phyloP scores from a whole-genome alignment of 2,329 filamentous ascomycete species.

The Claviceps humidiphila region DNA sequence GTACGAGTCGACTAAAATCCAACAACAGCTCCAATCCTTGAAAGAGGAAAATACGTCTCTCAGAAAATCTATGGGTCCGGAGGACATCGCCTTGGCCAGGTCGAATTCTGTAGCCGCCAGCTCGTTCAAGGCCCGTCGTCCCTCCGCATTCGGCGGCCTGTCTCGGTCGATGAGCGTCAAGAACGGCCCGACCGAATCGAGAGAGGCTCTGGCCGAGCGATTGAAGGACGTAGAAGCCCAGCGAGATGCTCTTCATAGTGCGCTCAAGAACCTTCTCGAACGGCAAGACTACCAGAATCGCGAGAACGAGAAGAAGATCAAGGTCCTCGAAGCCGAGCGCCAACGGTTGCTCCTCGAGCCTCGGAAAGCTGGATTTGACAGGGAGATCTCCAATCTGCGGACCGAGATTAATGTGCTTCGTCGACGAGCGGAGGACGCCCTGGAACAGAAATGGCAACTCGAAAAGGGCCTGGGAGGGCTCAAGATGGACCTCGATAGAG shows the following conservation, averaged over 20 bases:
- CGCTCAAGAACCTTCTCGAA: constrained; percentile 72
- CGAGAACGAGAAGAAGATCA: constrained; percentile 71
- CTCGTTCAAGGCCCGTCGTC: constrained; percentile 26
- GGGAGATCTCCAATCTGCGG: constrained; percentile 65
- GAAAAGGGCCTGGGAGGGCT: constrained; percentile 79
- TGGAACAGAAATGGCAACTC: constrained; percentile 92
- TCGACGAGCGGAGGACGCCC: constrained; percentile 78
- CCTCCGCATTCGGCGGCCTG: constrained; percentile 28
- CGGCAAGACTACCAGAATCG: constrained; percentile 75
- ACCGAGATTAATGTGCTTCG: constrained; percentile 76
- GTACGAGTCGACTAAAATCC: constrained; percentile 72
- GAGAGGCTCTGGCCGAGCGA: constrained; percentile 61
- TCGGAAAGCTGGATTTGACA: constrained; percentile 66
- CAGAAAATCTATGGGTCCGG: constrained; percentile 22
- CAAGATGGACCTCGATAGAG: constrained; percentile 93
- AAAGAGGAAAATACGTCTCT: constrained; percentile 53
- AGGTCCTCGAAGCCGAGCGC: constrained; percentile 62
- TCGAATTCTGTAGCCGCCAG: constrained; percentile 55
- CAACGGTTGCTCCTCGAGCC: constrained; percentile 58
- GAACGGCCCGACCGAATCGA: constrained; percentile 38
- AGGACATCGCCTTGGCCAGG: constrained; percentile 31
- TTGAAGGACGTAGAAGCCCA: constrained; percentile 90
- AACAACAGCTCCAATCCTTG: constrained; percentile 68
- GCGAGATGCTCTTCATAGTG: constrained; percentile 79
- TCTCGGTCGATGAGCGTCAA: constrained; percentile 49